Evolutionary conservation across 2,329 filamentous ascomycete species (phyloP).

Genomic region (Pseudocercospora vitis): DNA sequence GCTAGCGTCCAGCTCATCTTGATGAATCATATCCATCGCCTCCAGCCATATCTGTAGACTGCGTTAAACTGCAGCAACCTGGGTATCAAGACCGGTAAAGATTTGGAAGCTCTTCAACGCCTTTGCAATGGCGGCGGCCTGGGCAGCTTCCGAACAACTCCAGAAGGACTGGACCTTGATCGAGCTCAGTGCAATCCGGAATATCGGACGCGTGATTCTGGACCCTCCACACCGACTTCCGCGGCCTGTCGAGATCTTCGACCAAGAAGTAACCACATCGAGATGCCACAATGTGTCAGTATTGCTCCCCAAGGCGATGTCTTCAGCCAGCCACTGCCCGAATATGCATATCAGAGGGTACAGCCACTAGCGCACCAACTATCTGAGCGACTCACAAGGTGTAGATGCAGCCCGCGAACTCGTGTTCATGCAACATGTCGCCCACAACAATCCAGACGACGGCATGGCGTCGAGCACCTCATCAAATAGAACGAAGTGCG

Average conservation of each 20-base stretch:
- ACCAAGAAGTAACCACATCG: background rate
- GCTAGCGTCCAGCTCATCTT: background rate
- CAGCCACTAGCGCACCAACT: background rate
- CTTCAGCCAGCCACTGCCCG: constrained; percentile 1
- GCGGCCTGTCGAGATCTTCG: background rate
- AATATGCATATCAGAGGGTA: background rate
- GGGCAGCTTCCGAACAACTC: too few species aligned
- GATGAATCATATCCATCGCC: background rate
- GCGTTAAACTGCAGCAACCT: background rate
- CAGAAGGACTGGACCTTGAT: too few species aligned
- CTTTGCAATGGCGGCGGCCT: too few species aligned
- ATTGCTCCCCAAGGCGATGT: background rate
- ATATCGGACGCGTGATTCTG: too few species aligned
- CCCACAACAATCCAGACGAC: background rate
- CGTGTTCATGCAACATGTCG: background rate
- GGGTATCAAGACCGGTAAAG: background rate
- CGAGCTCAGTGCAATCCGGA: too few species aligned
- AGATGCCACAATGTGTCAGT: background rate
- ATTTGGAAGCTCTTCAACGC: background rate
- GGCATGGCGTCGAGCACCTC: background rate
- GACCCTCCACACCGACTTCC: too few species aligned
- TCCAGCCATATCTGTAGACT: background rate
- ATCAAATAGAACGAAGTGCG: background rate
- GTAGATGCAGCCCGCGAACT: background rate
- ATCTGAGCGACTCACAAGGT: background rate